Base-by-base conservation (phyloP, 176 grass and related monocot genomes). In the Oryza brachyantha region DNA sequence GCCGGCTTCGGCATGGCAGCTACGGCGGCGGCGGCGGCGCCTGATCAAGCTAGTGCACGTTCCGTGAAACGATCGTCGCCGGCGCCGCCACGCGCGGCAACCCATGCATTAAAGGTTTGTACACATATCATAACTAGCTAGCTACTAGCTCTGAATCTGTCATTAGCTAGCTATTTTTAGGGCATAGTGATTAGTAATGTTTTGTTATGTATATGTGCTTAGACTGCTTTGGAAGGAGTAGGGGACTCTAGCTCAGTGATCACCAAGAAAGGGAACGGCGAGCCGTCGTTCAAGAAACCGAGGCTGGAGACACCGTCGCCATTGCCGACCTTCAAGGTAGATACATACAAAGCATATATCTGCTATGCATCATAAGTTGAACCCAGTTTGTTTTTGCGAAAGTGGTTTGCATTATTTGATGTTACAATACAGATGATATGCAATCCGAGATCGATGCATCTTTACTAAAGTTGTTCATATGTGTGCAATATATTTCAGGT, bases 291-390 rank as follows among this genome's bases (percentile, higher is more conserved):
- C 34, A 93, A 93, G 84, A 93, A 90, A 16, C 78, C 81, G 0
- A 93, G 87, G 13, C 52, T 76, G 2, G 84, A 79, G 64, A 85
- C 84, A 2, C 87, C 91, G 5, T 90, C 91, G 2, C 69, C 87
- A 78, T 82, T 93, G 81, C 87, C 91, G 8, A 93, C 91, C 45
- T 93, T 93, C 81, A 93, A 93, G 87, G 91, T 92, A 86, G 5
- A 38, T 24, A 61, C 73, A 17, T 7, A 62, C 16, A 54, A 21
- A 61, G 35, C 21, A 16, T 66, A 70, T 63, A 62, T 7, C 52
- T 64, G 6, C 5, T 16, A 64, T 40, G 40, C 54, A 84, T 14
- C 7, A 25, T 54, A 16, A 26, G 26, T 29, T 78, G 60, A 75
- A 48, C 50, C 75, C 26, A 57, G 57, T 37, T 32, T 75, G 36